Percentiles rank a stretch among this genome's conserved stretches.
Evolutionary conservation across 2,329 filamentous ascomycete genomes (phyloP).

Genomic region (Ceratocystis colombiana): DNA sequence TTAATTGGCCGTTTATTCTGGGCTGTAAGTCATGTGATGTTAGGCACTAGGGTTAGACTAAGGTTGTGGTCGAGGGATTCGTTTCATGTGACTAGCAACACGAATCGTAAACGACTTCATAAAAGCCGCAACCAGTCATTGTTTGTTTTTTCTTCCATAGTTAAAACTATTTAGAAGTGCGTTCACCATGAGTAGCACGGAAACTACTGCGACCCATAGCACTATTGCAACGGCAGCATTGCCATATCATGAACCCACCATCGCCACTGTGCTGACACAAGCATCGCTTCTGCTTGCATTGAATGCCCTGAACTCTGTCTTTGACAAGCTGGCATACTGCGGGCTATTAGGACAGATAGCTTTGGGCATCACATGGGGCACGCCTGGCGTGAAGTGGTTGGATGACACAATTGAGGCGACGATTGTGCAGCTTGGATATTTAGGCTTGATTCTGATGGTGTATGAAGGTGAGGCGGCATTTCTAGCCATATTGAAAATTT

Average conservation of each 20-base stretch:
- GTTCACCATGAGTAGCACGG: neutral
- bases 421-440: constrained; percentile 57
- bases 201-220: neutral
- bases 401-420: constrained; percentile 41
- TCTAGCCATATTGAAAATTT: neutral
- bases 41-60: too few relatives aligned
- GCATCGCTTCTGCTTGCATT: constrained; percentile 54
- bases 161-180: too few relatives aligned
- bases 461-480: constrained; percentile 46
- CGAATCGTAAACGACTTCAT: too few relatives aligned
- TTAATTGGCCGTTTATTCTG: too few relatives aligned
- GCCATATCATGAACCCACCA: neutral
- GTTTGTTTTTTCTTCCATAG: neutral
- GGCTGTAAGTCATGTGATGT: too few relatives aligned
- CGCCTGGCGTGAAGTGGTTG: constrained; percentile 54
- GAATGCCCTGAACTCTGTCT: constrained; percentile 46
- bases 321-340: constrained; percentile 55
- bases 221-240: neutral
- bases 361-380: constrained; percentile 59
- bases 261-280: constrained; percentile 27
- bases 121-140: neutral
- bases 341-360: constrained; percentile 63
- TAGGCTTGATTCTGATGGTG: constrained; percentile 62
- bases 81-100: too few relatives aligned
- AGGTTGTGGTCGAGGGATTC: too few relatives aligned